Evolutionary conservation across 2,329 filamentous ascomycete genomes (phyloP), one percentile per base, ranked within the genome.

Genomic region (Nakataea oryzae): DNA sequence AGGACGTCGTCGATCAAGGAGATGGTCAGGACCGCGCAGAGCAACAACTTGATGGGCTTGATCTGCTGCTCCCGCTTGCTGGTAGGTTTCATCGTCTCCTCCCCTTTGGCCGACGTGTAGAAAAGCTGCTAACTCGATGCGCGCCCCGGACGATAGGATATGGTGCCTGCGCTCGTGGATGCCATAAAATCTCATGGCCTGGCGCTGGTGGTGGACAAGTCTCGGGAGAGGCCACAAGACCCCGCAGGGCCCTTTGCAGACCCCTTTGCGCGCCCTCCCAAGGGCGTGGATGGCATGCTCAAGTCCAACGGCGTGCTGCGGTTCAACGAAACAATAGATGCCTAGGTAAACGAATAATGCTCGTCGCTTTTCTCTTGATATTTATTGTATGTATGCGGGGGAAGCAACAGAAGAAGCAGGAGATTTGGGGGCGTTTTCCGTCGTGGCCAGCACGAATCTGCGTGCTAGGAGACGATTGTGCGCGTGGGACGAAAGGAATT

Each of bases 11-110:
- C 91, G 7, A 91, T 97, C 67, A 99, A 97, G 76, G 93, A 99
- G 73, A 91, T 91, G 5, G 95, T 97, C 17, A 85, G 93, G 66
- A 91, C 96, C 70, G 93, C 93, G 27, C 90, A 96, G 74, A 90
- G 88, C 72, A 99, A 99, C 73, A 99, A 99, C 73, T 91, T 99
- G 67, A 99, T 99, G 95, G 95, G 95, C 3, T 74, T 99, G 70
- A 90, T 97, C 64, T 97, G 93, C 76, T 92, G 88, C 68, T 93
- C 91, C 34, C 85, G 89, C 67, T 80, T 99, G 66, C 75, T 99
- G 78, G 91, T 96, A 81, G 70, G 88, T 81, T 50, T 58, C 27
- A 12, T 13, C 2, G 2, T 24, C 41, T 50, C 21, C 11, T 50
- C 17, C 11, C 1, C 24, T 8, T n/a, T 50, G 5, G 9, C 41